These are phyloP conservation scores for Elaphomyces granulatus DNA, from an alignment of 495 filamentous ascomycete species.

Conservation along the genomic window DNA sequence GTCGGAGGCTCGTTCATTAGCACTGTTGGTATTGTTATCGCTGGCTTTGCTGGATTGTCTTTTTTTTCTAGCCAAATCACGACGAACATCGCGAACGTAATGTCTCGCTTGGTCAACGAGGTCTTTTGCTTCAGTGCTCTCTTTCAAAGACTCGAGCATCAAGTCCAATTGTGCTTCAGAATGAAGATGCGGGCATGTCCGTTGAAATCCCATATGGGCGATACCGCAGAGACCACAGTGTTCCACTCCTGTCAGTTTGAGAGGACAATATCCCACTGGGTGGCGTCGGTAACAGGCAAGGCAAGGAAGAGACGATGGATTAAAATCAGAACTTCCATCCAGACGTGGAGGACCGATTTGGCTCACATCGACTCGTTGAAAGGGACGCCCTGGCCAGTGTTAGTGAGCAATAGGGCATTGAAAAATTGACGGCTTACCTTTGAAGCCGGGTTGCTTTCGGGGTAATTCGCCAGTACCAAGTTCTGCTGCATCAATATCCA, in stretches of 20 bases:
- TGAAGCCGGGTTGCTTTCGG: no score
- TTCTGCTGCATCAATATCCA: conserved; percentile 9
- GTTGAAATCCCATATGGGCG: conserved; percentile 43
- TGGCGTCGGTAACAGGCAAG: conserved; percentile 40
- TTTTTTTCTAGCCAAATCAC: conserved; percentile 33
- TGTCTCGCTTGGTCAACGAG: conserved; percentile 37
- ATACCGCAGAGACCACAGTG: conserved; percentile 52
- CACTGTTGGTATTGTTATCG: neutral
- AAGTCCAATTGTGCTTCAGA: conserved; percentile 39
- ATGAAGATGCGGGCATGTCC: conserved; percentile 46
- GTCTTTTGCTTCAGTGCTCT: conserved; percentile 39
- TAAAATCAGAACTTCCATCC: conserved; percentile 24
- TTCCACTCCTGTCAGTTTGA: conserved; percentile 47
- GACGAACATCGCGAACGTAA: conserved; percentile 43
- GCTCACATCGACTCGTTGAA: conserved; percentile 23
- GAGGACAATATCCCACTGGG: conserved; percentile 40
- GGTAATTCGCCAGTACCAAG: no score
- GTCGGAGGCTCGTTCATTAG: neutral
- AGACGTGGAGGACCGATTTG: conserved; percentile 9
- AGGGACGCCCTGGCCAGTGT: conserved; percentile 19
- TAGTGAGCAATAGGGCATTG: no score
- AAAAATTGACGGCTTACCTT: no score
- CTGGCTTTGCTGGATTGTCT: conserved; percentile 4
- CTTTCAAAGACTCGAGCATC: conserved; percentile 46
- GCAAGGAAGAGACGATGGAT: conserved; percentile 25